Evolutionary conservation across 140 eudicot genomes (phyloP), one percentile per base, ranked within the genome.

Genomic region (Artemisia princeps): DNA sequence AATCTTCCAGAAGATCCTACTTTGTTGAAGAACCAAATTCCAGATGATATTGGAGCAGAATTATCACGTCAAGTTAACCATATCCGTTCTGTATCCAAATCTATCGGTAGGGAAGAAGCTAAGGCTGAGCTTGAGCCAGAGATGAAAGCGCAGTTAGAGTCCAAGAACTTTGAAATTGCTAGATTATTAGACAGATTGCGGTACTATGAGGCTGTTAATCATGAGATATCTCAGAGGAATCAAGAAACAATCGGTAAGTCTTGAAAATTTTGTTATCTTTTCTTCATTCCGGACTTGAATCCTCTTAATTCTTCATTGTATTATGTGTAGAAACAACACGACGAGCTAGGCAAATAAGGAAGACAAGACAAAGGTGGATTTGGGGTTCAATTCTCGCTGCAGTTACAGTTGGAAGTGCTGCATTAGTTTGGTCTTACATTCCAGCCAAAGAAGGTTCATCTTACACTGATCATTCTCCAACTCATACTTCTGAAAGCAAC

Each of bases 151-250:
- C 84, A 71, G 60, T 19, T 88, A 53, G 88, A 92, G 63, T 65
- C 76, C 26, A 92, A 88, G 74, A 88, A 88, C 83, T 77, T 81
- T 75, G 99, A 92, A 77, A 88, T 92, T 74, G 86, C 95, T 72
- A 85, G 99, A 60, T 65, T 88, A 62, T 72, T 73, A 77, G 99
- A 92, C 84, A 79, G 80, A 68, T 70, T 92, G 65, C 86, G 77
- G 61, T 92, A 88, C 72, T 88, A 87, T 22, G 99, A 88, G 71
- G 83, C 90, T 46, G 89, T 92, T 46, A 92, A 92, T 68, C 82
- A 75, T 60, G 99, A 92, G 73, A 86, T 92, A 96, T 92, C 94
- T 52, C 96, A 86, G 56, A 82, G 99, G 82, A 92, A 92, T 79
- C 99, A 92, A 80, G 99, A 92, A 84, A 81, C 84, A 65, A 72